These are phyloP conservation scores for Tilletia indica DNA, from an alignment of 1,284 basidiomycete species.

Conservation along the genomic window DNA sequence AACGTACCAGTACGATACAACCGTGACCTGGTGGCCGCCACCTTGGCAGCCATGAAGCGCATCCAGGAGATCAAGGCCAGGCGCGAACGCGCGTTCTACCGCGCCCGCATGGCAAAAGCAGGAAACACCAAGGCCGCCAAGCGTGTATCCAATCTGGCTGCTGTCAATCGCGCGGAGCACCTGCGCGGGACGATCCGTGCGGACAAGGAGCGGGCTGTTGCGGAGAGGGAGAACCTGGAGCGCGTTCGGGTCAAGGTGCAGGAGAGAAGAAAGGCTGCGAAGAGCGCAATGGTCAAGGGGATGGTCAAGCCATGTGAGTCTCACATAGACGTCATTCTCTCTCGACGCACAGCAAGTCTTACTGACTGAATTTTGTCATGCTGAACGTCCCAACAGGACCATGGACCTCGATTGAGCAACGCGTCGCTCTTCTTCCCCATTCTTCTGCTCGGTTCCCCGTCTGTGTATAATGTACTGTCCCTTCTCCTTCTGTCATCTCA, in stretches of 20 bases:
- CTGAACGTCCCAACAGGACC: neutral
- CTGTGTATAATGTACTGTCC: neutral
- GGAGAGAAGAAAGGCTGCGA: constrained; percentile 19
- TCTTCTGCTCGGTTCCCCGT: neutral
- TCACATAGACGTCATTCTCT: neutral
- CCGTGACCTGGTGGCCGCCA: constrained; percentile 86
- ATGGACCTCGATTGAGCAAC: constrained; percentile 17
- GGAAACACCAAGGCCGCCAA: constrained; percentile 44
- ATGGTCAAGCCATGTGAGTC: constrained; percentile 20
- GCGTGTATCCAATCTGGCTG: constrained; percentile 44
- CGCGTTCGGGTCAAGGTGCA: constrained; percentile 18
- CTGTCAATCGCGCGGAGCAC: constrained; percentile 49
- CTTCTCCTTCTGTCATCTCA: neutral
- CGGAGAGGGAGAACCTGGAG: constrained; percentile 13
- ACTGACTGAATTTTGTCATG: neutral
- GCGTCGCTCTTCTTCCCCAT: neutral
- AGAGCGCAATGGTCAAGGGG: constrained; percentile 21
- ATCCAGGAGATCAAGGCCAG: constrained; percentile 86
- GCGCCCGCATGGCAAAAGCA: constrained; percentile 51
- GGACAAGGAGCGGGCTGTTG: constrained; percentile 18
- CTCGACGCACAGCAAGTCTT: neutral
- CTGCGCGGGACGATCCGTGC: constrained; percentile 26
- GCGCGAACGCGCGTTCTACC: constrained; percentile 88
- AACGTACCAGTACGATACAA: constrained; percentile 98
- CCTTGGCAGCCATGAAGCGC: constrained; percentile 95